Evolutionary conservation across 805 yeast genomes (phyloP).

Genomic region (Komagataella pastoris): DNA sequence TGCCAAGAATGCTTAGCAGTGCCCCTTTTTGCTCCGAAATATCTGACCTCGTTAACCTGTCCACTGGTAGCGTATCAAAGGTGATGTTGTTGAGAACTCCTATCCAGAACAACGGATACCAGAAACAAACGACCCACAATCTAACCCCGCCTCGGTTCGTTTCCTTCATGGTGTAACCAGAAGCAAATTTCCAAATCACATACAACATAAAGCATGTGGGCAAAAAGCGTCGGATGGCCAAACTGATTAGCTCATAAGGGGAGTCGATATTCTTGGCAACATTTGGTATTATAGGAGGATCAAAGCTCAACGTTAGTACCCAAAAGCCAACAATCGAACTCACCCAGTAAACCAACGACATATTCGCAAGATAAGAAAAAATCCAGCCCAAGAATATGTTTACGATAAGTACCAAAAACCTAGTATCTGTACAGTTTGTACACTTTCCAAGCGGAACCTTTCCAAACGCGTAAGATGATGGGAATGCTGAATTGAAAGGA

Average conservation of each 20-base stretch:
- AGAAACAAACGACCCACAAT: slow-evolving; percentile 31
- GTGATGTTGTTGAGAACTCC: slow-evolving; percentile 80
- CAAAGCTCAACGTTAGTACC: slow-evolving; percentile 65
- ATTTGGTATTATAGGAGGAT: slow-evolving; percentile 60
- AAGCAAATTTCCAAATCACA: slow-evolving; percentile 51
- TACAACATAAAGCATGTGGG: slow-evolving; percentile 64
- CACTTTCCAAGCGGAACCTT: slow-evolving; percentile 33
- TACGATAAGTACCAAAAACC: slow-evolving; percentile 38
- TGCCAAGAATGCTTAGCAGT: slow-evolving; percentile 40
- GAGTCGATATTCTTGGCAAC: slow-evolving; percentile 29
- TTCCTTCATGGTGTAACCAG: slow-evolving; percentile 5
- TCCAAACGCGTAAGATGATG: slow-evolving; percentile 54
- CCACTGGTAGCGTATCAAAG: slow-evolving; percentile 81
- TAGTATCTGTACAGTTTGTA: slow-evolving; percentile 56
- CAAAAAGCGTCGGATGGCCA: slow-evolving; percentile 60
- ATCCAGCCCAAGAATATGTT: slow-evolving; percentile 56
- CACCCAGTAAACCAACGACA: slow-evolving; percentile 47
- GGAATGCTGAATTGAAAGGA: slow-evolving; percentile 59
- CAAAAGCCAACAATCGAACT: slow-evolving; percentile 59
- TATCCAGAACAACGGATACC: slow-evolving; percentile 78
- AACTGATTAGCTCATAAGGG: slow-evolving; percentile 49
- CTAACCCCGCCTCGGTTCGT: not conserved
- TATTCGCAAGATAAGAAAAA: slow-evolving; percentile 34
- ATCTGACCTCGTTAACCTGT: slow-evolving; percentile 64
- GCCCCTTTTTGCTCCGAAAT: slow-evolving; percentile 71